phyloP scores from a whole-genome alignment of 345 rosid genomes.

The Heritiera fomes region DNA sequence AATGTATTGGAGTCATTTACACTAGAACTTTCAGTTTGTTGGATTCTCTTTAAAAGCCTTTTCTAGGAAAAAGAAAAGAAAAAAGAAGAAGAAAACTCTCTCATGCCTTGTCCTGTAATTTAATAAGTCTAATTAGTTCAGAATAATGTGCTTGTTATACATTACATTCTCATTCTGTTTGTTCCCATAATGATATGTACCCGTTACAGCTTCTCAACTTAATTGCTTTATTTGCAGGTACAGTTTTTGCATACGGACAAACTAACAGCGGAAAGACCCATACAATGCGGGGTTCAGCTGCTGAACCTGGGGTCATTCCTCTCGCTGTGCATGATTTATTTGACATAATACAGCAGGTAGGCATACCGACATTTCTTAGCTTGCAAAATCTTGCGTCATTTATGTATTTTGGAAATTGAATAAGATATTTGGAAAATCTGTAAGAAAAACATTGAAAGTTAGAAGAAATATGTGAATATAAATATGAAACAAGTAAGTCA shows the following conservation, averaged over 20 bases:
- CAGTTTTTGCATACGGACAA: conserved; percentile 96
- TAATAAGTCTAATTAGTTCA: not conserved
- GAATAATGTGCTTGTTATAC: not conserved
- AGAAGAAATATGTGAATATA: not conserved
- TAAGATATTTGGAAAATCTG: conserved; percentile 5
- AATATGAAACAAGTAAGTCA: not conserved
- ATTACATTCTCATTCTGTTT: not conserved
- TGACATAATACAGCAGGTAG: conserved; percentile 64
- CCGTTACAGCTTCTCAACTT: conserved; percentile 3
- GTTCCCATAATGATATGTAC: not conserved
- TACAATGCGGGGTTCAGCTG: conserved; percentile 84
- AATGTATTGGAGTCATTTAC: not conserved
- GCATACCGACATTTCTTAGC: not conserved
- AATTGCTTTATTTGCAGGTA: conserved; percentile 45
- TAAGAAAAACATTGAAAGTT: not conserved
- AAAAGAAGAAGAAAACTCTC: not conserved
- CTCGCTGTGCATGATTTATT: conserved; percentile 78
- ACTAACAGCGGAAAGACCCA: conserved; percentile 96
- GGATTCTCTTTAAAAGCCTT: not conserved
- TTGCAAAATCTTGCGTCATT: not conserved
- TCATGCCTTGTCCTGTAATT: conserved; percentile 1
- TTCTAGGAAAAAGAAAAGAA: not conserved
- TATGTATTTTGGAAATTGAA: not conserved
- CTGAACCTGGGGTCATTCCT: conserved; percentile 88
- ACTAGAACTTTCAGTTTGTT: not conserved